phyloP scores from a whole-genome alignment of 179 eudicot genomes.

The Spinacia oleracea region DNA sequence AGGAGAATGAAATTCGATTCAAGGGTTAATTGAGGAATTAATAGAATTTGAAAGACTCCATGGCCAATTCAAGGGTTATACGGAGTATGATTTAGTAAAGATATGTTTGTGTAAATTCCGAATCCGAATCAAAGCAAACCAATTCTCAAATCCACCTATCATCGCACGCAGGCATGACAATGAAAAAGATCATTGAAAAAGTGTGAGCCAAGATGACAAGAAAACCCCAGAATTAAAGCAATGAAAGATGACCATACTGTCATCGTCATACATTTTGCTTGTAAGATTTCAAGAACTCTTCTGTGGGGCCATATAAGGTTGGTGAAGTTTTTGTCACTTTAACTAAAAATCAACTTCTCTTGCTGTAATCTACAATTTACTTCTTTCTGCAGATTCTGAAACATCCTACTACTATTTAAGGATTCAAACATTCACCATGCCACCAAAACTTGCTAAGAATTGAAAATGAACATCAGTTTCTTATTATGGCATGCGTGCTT shows the following conservation, averaged over 20 bases:
- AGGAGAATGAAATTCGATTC: too few relatives aligned
- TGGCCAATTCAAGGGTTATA: background rate
- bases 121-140: background rate
- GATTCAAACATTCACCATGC: background rate
- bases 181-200: background rate
- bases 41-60: too few relatives aligned
- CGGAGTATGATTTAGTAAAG: too few relatives aligned
- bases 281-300: slow-evolving; percentile 21
- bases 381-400: slow-evolving; percentile 3
- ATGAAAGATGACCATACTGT: background rate
- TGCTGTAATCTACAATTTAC: slow-evolving; percentile 14
- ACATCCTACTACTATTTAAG: slow-evolving; percentile 12
- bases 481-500: slow-evolving; percentile 29
- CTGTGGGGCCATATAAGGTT: slow-evolving; percentile 5
- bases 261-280: slow-evolving; percentile 23
- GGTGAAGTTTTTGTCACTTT: slow-evolving; percentile 22
- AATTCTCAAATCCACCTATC: background rate
- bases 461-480: slow-evolving; percentile 28
- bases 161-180: background rate
- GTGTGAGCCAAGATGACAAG: background rate
- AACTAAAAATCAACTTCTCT: slow-evolving; percentile 21
- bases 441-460: background rate
- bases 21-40: too few relatives aligned
- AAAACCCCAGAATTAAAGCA: background rate
- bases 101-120: too few relatives aligned